Evolutionary conservation across 2,329 filamentous ascomycete species (phyloP).

Genomic region (Coniochaeta pulveracea): DNA sequence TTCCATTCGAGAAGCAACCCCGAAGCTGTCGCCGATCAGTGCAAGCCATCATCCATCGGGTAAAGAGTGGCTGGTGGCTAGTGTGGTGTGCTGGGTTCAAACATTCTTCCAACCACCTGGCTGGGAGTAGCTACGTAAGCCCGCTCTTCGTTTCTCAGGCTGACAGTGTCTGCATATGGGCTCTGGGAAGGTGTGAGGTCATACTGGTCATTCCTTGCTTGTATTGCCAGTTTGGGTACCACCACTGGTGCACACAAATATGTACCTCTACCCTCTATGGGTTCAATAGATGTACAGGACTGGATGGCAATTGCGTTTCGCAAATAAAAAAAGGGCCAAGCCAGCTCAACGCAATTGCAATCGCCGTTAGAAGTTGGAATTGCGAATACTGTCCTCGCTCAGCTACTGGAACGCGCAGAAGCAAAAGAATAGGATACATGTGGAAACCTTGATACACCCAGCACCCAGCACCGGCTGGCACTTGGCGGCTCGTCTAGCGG

Average conservation of each 20-base stretch:
- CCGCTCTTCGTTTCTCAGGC: not conserved
- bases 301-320: not conserved
- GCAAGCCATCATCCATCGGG: not conserved
- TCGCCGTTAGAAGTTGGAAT: too few species aligned
- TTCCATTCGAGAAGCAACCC: too few species aligned
- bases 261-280: too few species aligned
- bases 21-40: not conserved
- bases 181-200: conserved; percentile 1
- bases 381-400: too few species aligned
- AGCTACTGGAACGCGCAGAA: too few species aligned
- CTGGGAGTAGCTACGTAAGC: too few species aligned
- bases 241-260: not conserved
- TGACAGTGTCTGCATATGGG: not conserved
- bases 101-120: too few species aligned
- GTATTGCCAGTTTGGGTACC: not conserved
- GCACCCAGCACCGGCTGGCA: not conserved
- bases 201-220: not conserved
- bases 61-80: not conserved
- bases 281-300: not conserved
- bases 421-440: not conserved
- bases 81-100: not conserved
- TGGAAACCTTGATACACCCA: not conserved
- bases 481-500: not conserved
- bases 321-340: not conserved
- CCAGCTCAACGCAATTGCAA: not conserved